Evolutionary conservation across 1,284 basidiomycete genomes (phyloP).

Genomic region (Heliocybe sulcata): DNA sequence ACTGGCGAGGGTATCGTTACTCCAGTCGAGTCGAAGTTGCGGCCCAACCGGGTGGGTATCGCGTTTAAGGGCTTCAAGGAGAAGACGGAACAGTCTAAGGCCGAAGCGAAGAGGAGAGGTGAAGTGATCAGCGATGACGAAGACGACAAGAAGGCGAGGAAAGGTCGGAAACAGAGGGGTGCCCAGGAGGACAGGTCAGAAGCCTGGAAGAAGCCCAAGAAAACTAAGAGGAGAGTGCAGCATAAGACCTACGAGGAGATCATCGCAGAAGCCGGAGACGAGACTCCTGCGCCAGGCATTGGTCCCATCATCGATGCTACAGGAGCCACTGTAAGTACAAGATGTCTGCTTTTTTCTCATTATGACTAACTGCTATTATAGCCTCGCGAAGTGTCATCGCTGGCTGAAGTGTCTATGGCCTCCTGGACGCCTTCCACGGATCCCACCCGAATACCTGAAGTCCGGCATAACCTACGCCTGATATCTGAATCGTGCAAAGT

Average conservation of each 20-base stretch:
- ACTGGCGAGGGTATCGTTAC: conserved; percentile 81
- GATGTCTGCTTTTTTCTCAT: conserved; percentile 9
- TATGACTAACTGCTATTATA: conserved; percentile 23
- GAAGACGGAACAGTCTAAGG: conserved; percentile 82
- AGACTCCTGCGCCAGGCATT: conserved; percentile 43
- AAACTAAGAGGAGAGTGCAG: conserved; percentile 77
- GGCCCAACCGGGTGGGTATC: conserved; percentile 82
- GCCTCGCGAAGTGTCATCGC: conserved; percentile 77
- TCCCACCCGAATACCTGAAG: conserved; percentile 84
- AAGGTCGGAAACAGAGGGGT: conserved; percentile 31
- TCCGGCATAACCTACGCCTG: conserved; percentile 89
- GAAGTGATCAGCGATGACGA: conserved; percentile 75
- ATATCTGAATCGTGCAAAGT: conserved; percentile 78
- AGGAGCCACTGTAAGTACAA: conserved; percentile 69
- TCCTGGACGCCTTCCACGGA: conserved; percentile 85
- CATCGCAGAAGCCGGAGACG: conserved; percentile 73
- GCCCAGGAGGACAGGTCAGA: conserved; percentile 57
- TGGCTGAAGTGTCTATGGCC: conserved; percentile 72
- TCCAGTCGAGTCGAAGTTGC: conserved; percentile 80
- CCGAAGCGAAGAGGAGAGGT: conserved; percentile 72
- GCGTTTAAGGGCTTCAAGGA: conserved; percentile 83
- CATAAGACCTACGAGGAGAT: conserved; percentile 97
- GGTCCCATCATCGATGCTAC: conserved; percentile 94
- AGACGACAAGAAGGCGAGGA: conserved; percentile 27
- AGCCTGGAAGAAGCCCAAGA: conserved; percentile 78